These are phyloP conservation scores for Colletotrichum sp. DNA, from an alignment of 2,329 filamentous ascomycete species.

Conservation along the genomic window DNA sequence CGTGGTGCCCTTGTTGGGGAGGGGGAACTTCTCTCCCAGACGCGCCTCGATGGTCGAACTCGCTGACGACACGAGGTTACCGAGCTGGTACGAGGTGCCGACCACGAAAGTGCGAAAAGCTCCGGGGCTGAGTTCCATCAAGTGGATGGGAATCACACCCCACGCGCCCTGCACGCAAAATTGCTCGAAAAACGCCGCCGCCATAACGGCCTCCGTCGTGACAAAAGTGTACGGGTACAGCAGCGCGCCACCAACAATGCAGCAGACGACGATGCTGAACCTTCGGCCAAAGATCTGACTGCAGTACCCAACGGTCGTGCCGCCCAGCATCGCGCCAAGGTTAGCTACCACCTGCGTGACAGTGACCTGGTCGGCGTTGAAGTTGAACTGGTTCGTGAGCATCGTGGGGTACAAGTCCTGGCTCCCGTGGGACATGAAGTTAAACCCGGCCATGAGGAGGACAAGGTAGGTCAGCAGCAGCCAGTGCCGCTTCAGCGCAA, in stretches of 20 bases:
- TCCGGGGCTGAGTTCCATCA: conserved; percentile 78
- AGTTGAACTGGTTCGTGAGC: conserved; percentile 60
- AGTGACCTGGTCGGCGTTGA: conserved; percentile 62
- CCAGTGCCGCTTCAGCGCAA: conserved; percentile 83
- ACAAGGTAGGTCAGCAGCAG: conserved; percentile 80
- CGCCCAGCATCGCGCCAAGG: conserved; percentile 72
- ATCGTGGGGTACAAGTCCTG: conserved; percentile 68
- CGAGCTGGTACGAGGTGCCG: conserved; percentile 77
- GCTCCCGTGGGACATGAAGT: conserved; percentile 86
- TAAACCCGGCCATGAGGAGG: conserved; percentile 88
- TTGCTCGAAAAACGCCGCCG: conserved; percentile 84
- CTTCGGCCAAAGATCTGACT: conserved; percentile 74
- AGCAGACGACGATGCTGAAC: conserved; percentile 70
- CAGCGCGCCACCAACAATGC: conserved; percentile 72
- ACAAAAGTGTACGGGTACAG: conserved; percentile 85
- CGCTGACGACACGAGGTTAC: conserved; percentile 74
- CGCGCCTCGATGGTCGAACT: conserved; percentile 79
- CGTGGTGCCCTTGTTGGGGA: conserved; percentile 58
- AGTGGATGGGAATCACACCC: conserved; percentile 78
- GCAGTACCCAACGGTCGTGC: conserved; percentile 68
- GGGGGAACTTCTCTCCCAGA: conserved; percentile 76
- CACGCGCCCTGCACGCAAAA: conserved; percentile 81
- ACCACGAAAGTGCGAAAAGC: conserved; percentile 77
- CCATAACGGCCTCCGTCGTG: conserved; percentile 67
- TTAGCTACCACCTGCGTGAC: conserved; percentile 77